Percentiles rank a stretch among this genome's conserved stretches.
Evolutionary conservation across 768 basidiomycete species (phyloP).

Genomic region (Serpula lacrymans): DNA sequence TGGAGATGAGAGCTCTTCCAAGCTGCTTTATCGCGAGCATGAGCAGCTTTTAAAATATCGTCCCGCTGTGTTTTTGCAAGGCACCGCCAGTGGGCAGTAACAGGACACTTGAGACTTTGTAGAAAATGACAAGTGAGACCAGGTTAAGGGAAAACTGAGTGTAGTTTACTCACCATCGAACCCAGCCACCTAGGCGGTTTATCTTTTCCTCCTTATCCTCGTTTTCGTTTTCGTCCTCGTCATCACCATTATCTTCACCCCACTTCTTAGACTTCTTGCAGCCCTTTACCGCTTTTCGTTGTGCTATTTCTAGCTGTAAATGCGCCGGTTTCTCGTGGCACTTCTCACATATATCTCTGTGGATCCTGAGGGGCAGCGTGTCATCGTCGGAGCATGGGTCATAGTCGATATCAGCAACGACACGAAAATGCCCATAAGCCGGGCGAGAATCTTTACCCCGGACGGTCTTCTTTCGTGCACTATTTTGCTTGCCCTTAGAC

Average conservation of each 20-base stretch:
- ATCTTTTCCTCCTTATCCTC: conserved; percentile 54
- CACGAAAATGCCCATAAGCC: conserved; percentile 47
- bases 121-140: conserved; percentile 9
- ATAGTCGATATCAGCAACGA: conserved; percentile 36
- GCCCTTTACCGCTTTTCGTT: conserved; percentile 35
- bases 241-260: conserved; percentile 42
- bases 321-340: conserved; percentile 64
- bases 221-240: conserved; percentile 41
- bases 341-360: conserved; percentile 69
- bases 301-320: conserved; percentile 37
- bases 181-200: conserved; percentile 69
- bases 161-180: conserved; percentile 62
- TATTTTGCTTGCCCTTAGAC: conserved; percentile 7
- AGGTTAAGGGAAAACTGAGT: neutral
- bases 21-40: conserved; percentile 44
- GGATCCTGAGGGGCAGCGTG: conserved; percentile 49
- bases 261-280: conserved; percentile 35
- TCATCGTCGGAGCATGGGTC: conserved; percentile 55
- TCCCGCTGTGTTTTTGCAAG: conserved; percentile 62
- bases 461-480: conserved; percentile 24
- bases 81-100: conserved; percentile 76
- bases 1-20: conserved; percentile 27
- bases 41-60: conserved; percentile 68
- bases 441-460: conserved; percentile 39
- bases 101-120: conserved; percentile 70